Conservation (phyloP, 2,329 filamentous ascomycete genomes). For the Alternaria atra region DNA sequence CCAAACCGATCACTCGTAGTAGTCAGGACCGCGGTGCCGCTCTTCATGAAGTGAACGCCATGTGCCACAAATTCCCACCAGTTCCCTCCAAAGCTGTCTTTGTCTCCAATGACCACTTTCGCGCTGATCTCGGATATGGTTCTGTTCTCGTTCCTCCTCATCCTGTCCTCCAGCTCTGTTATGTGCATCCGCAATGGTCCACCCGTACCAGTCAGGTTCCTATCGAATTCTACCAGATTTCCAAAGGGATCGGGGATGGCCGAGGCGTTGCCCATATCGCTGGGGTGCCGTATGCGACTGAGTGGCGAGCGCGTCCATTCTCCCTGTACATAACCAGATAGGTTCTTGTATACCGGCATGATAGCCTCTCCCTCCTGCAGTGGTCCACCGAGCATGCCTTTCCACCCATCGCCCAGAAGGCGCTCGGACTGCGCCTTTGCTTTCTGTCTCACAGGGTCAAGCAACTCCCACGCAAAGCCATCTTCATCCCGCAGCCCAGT, state of each 20-base stretch:
- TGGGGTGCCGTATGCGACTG: constrained; percentile 58
- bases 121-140: constrained; percentile 74
- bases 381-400: constrained; percentile 45
- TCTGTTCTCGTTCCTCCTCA: constrained; percentile 43
- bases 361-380: constrained; percentile 48
- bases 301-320: constrained; percentile 71
- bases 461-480: constrained; percentile 79
- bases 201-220: constrained; percentile 77
- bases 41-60: constrained; percentile 85
- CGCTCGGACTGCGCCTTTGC: constrained; percentile 65
- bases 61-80: constrained; percentile 82
- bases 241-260: constrained; percentile 75
- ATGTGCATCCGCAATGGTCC: constrained; percentile 76
- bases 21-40: constrained; percentile 80
- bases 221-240: constrained; percentile 68
- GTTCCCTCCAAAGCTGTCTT: constrained; percentile 69
- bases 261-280: constrained; percentile 59
- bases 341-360: constrained; percentile 76
- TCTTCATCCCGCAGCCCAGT: constrained; percentile 80
- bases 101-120: constrained; percentile 76
- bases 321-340: constrained; percentile 79
- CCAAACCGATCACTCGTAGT: constrained; percentile 88
- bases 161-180: constrained; percentile 60
- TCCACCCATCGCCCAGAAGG: constrained; percentile 49
- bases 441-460: constrained; percentile 71